Evolutionary conservation across 176 grass and related monocot genomes (phyloP), one percentile per base, ranked within the genome.

Genomic region (Rhynchospora breviuscula): DNA sequence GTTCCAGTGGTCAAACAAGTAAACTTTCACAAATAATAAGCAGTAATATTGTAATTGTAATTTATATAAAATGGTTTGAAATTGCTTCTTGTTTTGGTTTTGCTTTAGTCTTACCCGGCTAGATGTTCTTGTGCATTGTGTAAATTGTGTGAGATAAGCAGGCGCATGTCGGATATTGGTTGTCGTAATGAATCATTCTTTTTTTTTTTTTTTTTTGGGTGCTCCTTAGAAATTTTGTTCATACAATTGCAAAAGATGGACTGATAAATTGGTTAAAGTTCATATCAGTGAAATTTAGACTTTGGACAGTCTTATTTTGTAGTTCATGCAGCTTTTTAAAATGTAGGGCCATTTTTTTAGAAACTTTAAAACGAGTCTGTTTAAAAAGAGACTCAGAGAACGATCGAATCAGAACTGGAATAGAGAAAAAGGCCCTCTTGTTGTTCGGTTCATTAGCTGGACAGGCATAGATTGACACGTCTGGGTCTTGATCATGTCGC

Each of bases 1-100:
- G 69, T 99, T 99, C 81, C 97, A 99, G 35, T 99, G 97, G 97
- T 99, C 97, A 29, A 99, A 99, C 88, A 99, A 99, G 91, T 99
- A 84, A 85, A 47, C 73, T 46, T 67, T 78, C 82, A 62, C 74
- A 85, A 64, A 77, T 18, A 81, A 15, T 33, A 33, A 78, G 73
- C 33, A 56, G 6, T 25, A 57, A 56, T 57, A 14, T 70, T 86
- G 86, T 86, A 57, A 35, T 85, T 57, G 73, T 56, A 64, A 64
- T 63, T 82, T 82, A 67, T 82, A 67, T 67, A 78, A 33, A 31
- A 82, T 62, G 80, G 80, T 82, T 82, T 82, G 80, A 12, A 82
- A 35, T 82, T 82, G 44, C 44, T 82, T 68, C 13, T 14, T 68
- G 79, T 52, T 66, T 67, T 82, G 21, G 80, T 82, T 82, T 82